Conservation (phyloP, 2,329 filamentous ascomycete genomes). For the Colletotrichum tofieldiae region DNA sequence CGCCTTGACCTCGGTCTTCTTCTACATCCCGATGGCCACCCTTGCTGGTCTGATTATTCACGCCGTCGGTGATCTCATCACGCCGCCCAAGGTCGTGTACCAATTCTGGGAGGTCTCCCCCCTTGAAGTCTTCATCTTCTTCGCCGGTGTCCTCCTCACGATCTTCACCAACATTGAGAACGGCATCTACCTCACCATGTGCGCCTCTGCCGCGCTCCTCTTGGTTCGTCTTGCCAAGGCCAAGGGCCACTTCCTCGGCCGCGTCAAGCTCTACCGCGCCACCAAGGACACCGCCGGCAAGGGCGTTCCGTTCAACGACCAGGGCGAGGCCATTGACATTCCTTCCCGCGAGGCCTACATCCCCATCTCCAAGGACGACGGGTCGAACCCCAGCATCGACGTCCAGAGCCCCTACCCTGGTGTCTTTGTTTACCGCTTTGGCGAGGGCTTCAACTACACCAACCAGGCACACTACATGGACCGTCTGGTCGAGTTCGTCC, state of each 20-base stretch:
- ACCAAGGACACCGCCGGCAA: constrained; percentile 42
- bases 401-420: constrained; percentile 63
- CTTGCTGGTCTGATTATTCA: constrained; percentile 87
- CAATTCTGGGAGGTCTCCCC: constrained; percentile 85
- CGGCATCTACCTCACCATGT: constrained; percentile 66
- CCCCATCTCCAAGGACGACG: constrained; percentile 58
- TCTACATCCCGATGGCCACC: constrained; percentile 81
- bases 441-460: constrained; percentile 67
- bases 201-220: constrained; percentile 59
- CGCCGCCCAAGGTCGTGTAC: constrained; percentile 81
- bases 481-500: constrained; percentile 57
- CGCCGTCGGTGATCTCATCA: constrained; percentile 83
- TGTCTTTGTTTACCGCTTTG: constrained; percentile 67
- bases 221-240: constrained; percentile 63
- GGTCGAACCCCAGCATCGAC: constrained; percentile 61
- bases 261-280: constrained; percentile 48
- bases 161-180: constrained; percentile 66
- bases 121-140: constrained; percentile 82
- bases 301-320: constrained; percentile 42
- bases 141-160: constrained; percentile 77
- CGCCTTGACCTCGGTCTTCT: constrained; percentile 83
- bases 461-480: constrained; percentile 67
- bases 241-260: constrained; percentile 64
- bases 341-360: constrained; percentile 57
- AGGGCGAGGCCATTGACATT: constrained; percentile 38